Conservation (phyloP, 2,329 filamentous ascomycete species). For the Xylaria sp. region DNA sequence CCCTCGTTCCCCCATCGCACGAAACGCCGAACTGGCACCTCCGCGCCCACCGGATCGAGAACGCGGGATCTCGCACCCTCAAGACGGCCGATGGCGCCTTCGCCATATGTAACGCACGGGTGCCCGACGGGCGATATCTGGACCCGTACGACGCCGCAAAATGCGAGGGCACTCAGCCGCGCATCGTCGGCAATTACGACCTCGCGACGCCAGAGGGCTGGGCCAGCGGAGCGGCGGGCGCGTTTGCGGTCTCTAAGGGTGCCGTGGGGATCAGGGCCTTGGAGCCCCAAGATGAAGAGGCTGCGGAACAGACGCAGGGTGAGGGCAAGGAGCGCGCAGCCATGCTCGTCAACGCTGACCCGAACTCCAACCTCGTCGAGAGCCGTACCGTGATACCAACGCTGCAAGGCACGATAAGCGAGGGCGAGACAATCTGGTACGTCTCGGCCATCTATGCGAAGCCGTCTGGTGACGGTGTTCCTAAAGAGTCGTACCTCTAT, state of each 20-base stretch:
- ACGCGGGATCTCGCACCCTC: slow-evolving; percentile 64
- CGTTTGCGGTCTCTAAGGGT: slow-evolving; percentile 67
- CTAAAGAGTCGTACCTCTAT: slow-evolving; percentile 64
- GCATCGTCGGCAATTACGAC: slow-evolving; percentile 71
- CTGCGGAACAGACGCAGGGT: slow-evolving; percentile 20
- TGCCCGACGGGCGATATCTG: slow-evolving; percentile 61
- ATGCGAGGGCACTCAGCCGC: slow-evolving; percentile 64
- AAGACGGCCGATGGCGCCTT: slow-evolving; percentile 81
- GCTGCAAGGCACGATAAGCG: slow-evolving; percentile 69
- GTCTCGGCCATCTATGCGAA: slow-evolving; percentile 77
- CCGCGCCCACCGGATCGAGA: slow-evolving; percentile 70
- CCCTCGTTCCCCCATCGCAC: slow-evolving; percentile 70
- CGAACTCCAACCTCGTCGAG: slow-evolving; percentile 81
- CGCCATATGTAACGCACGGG: slow-evolving; percentile 70
- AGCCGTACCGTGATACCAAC: slow-evolving; percentile 78
- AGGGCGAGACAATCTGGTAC: slow-evolving; percentile 72
- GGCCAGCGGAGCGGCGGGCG: slow-evolving; percentile 61
- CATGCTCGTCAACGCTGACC: slow-evolving; percentile 78
- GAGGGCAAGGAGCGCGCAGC: slow-evolving; percentile 63
- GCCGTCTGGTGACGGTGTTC: slow-evolving; percentile 65
- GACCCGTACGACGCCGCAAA: slow-evolving; percentile 59
- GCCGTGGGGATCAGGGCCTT: slow-evolving; percentile 67
- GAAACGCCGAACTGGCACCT: slow-evolving; percentile 76
- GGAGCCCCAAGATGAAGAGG: slow-evolving; percentile 50
- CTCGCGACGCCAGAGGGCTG: slow-evolving; percentile 64